These are phyloP conservation scores for Leishmania amazonensis DNA, from an alignment of 208 protist genomes.

Conservation along the genomic window DNA sequence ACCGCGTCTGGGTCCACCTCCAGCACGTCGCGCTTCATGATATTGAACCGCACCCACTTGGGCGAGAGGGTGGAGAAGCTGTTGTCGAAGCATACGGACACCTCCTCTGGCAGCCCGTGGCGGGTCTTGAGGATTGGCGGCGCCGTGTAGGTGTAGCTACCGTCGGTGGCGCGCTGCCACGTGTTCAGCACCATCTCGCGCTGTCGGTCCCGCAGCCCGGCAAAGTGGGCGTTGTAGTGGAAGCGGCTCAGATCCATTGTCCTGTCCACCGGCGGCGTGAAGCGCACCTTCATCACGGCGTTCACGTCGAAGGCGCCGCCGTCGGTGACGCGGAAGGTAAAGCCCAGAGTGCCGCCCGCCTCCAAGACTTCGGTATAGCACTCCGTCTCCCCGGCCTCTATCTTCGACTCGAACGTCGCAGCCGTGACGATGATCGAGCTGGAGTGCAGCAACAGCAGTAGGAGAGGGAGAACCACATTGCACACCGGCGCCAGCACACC, in stretches of 20 bases:
- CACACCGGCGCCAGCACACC: not conserved
- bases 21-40: slow-evolving; percentile 58
- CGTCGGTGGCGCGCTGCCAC: slow-evolving; percentile 60
- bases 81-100: slow-evolving; percentile 77
- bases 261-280: slow-evolving; percentile 37
- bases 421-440: slow-evolving; percentile 5
- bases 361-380: slow-evolving; percentile 73
- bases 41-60: slow-evolving; percentile 66
- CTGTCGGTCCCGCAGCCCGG: slow-evolving; percentile 36
- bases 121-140: slow-evolving; percentile 45
- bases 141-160: slow-evolving; percentile 69
- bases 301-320: slow-evolving; percentile 78
- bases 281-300: slow-evolving; percentile 43
- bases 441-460: slow-evolving; percentile 14
- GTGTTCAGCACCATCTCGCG: slow-evolving; percentile 42
- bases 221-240: slow-evolving; percentile 50
- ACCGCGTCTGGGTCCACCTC: slow-evolving; percentile 50
- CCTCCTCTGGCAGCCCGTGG: slow-evolving; percentile 66
- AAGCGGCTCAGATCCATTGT: slow-evolving; percentile 35
- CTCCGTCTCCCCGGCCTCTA: slow-evolving; percentile 50
- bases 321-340: slow-evolving; percentile 74
- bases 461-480: not conserved
- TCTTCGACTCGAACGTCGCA: slow-evolving; percentile 46
- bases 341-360: slow-evolving; percentile 58
- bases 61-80: slow-evolving; percentile 58